Conservation (phyloP, 2,329 filamentous ascomycete genomes). For the Alternaria angustiovoidea region DNA sequence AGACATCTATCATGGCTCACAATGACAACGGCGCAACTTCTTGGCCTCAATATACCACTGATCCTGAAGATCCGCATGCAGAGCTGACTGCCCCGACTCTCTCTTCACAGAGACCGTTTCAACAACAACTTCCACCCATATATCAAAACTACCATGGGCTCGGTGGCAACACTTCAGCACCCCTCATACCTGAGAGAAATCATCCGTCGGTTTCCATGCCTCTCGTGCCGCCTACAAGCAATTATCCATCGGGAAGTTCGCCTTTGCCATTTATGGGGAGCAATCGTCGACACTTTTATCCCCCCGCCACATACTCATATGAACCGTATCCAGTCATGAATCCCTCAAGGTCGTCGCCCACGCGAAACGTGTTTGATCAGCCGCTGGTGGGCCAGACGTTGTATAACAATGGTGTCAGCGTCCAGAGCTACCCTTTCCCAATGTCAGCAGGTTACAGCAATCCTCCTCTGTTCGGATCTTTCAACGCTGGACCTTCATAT, state of each 20-base stretch:
- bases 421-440: slow-evolving; percentile 11
- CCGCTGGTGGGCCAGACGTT: slow-evolving; percentile 9
- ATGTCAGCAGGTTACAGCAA: neutral
- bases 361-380: slow-evolving; percentile 19
- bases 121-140: slow-evolving; percentile 21
- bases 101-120: slow-evolving; percentile 22
- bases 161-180: slow-evolving; percentile 11
- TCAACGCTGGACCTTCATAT: slow-evolving; percentile 7
- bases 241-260: slow-evolving; percentile 16
- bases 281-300: slow-evolving; percentile 21
- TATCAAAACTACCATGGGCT: slow-evolving; percentile 19
- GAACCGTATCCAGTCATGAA: slow-evolving; percentile 9
- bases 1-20: slow-evolving; percentile 38
- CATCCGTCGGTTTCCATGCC: slow-evolving; percentile 6
- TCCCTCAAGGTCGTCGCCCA: slow-evolving; percentile 29
- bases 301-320: neutral
- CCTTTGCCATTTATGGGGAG: slow-evolving; percentile 17
- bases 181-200: slow-evolving; percentile 9
- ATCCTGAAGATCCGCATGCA: slow-evolving; percentile 26
- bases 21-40: slow-evolving; percentile 27
- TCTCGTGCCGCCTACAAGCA: slow-evolving; percentile 11
- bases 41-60: slow-evolving; percentile 29
- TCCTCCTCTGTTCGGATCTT: slow-evolving; percentile 6
- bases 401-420: slow-evolving; percentile 10
- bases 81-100: slow-evolving; percentile 30